phyloP scores from a whole-genome alignment of 2,329 filamentous ascomycete species.

The Eutypa lata region DNA sequence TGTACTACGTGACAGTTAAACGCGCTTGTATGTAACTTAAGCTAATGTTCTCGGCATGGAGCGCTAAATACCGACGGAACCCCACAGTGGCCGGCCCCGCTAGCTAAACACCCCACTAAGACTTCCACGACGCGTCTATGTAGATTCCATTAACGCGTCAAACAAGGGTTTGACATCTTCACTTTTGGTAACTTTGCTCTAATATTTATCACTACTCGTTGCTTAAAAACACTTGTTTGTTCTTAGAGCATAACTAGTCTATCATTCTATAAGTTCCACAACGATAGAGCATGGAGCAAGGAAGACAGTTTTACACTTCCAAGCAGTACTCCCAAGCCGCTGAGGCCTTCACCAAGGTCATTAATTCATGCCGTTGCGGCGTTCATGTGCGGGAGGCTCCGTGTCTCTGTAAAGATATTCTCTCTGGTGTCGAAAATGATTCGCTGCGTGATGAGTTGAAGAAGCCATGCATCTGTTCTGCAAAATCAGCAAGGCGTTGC shows the following conservation, averaged over 20 bases:
- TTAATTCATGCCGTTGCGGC: slow-evolving; percentile 18
- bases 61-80: too few relatives aligned
- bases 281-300: background rate
- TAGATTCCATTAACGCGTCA: background rate
- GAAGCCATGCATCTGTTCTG: slow-evolving; percentile 21
- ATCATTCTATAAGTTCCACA: too few relatives aligned
- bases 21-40: too few relatives aligned
- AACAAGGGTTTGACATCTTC: background rate
- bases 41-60: too few relatives aligned
- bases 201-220: too few relatives aligned
- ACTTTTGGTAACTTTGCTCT: too few relatives aligned
- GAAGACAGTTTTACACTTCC: background rate
- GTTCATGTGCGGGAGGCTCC: slow-evolving; percentile 9
- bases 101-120: background rate
- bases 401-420: slow-evolving; percentile 16
- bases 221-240: too few relatives aligned
- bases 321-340: background rate
- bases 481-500: slow-evolving; percentile 19
- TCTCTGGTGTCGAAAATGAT: slow-evolving; percentile 14
- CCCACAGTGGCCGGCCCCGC: too few relatives aligned
- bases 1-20: too few relatives aligned
- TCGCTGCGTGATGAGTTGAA: slow-evolving; percentile 16
- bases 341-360: slow-evolving; percentile 10
- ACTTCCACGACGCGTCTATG: background rate
- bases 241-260: too few relatives aligned